phyloP scores from a whole-genome alignment of 352 stramenopile species.

The Phytophthora colocasiae region DNA sequence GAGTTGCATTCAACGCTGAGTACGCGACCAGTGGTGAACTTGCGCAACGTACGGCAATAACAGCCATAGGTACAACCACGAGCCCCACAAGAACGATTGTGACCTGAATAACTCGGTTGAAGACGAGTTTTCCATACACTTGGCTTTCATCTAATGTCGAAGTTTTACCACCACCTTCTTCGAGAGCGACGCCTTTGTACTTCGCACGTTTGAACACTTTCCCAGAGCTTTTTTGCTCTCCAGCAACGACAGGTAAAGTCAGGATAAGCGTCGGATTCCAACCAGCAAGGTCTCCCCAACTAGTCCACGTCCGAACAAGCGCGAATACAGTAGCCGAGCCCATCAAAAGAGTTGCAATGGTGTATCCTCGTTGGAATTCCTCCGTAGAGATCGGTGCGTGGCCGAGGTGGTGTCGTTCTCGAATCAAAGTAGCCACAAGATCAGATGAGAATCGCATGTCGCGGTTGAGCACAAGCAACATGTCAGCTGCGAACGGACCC shows the following conservation, averaged over 20 bases:
- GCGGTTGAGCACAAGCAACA: slow-evolving; percentile 43
- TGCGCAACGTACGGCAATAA: slow-evolving; percentile 16
- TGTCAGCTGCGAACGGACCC: slow-evolving; percentile 40
- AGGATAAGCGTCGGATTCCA: slow-evolving; percentile 27
- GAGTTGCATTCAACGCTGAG: slow-evolving; percentile 23
- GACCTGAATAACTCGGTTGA: slow-evolving; percentile 12
- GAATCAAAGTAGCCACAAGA: slow-evolving; percentile 28
- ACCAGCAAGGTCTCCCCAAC: slow-evolving; percentile 22
- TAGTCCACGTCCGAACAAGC: slow-evolving; percentile 9
- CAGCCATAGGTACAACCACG: slow-evolving; percentile 7
- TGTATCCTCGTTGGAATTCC: slow-evolving; percentile 40
- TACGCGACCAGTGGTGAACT: slow-evolving; percentile 28
- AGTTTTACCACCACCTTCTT: slow-evolving; percentile 8
- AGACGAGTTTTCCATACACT: slow-evolving; percentile 1
- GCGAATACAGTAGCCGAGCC: slow-evolving; percentile 23
- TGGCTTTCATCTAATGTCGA: background rate
- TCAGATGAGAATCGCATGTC: slow-evolving; percentile 52
- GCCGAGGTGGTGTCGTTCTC: slow-evolving; percentile 42
- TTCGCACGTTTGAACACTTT: slow-evolving; percentile 16
- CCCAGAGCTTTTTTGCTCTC: background rate
- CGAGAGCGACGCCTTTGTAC: slow-evolving; percentile 17
- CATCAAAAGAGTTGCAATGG: slow-evolving; percentile 19
- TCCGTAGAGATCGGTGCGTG: slow-evolving; percentile 41
- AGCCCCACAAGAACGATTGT: slow-evolving; percentile 18
- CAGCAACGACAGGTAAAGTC: background rate